phyloP scores from a whole-genome alignment of 2,329 filamentous ascomycete species.

The Metarhizium sp. region DNA sequence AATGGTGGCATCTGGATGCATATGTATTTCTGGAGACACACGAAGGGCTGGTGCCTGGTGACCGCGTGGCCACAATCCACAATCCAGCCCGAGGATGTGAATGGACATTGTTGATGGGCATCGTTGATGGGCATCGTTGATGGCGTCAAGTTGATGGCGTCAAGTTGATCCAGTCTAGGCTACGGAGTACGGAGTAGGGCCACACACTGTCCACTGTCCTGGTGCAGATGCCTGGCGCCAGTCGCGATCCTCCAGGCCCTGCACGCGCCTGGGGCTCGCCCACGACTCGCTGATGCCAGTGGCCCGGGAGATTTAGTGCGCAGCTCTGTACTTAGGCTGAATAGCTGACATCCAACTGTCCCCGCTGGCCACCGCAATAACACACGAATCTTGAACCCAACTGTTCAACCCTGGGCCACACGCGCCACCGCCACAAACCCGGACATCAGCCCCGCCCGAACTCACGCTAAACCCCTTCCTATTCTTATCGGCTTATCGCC shows the following conservation, averaged over 20 bases:
- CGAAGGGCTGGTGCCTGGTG: background rate
- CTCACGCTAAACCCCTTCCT: constrained; percentile 6
- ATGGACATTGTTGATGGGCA: background rate
- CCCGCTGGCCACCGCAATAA: too few species aligned
- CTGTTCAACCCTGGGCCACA: too few species aligned
- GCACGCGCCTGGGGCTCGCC: background rate
- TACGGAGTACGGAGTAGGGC: too few species aligned
- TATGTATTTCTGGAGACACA: background rate
- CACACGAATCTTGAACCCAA: too few species aligned
- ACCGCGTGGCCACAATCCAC: background rate
- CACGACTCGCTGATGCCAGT: background rate
- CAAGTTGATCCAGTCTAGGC: too few species aligned
- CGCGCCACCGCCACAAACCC: background rate
- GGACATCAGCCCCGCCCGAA: background rate
- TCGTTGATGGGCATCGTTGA: too few species aligned
- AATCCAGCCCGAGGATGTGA: background rate
- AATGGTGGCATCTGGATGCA: background rate
- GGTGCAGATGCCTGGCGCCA: background rate
- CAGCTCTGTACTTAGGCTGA: too few species aligned
- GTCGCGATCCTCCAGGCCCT: background rate
- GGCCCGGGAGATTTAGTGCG: background rate
- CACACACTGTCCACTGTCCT: background rate
- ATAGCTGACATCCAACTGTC: background rate
- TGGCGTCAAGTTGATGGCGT: too few species aligned
- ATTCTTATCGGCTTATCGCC: constrained; percentile 19